phyloP scores from a whole-genome alignment of 2,329 filamentous ascomycete species.

The Aspergillus aculeatinus region DNA sequence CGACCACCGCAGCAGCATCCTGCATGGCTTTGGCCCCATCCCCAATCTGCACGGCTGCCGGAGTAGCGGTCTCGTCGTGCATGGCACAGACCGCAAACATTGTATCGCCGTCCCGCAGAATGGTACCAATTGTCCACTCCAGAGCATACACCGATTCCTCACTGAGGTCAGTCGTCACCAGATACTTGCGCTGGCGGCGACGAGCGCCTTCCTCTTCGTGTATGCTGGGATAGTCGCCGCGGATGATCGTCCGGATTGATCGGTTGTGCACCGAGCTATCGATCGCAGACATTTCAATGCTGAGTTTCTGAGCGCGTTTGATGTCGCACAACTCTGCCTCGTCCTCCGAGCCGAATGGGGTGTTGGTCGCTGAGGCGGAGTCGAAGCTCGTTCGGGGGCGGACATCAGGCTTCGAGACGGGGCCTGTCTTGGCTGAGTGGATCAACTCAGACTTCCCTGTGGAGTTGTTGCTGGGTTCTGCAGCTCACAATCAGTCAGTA shows the following conservation, averaged over 20 bases:
- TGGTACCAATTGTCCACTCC: conserved; percentile 96
- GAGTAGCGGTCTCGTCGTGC: conserved; percentile 68
- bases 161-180: conserved; percentile 93
- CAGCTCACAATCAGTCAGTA: neutral
- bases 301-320: conserved; percentile 80
- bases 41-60: conserved; percentile 54
- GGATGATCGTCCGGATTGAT: conserved; percentile 83
- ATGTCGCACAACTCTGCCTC: conserved; percentile 83
- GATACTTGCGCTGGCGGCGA: conserved; percentile 78
- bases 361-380: conserved; percentile 57
- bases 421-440: conserved; percentile 42
- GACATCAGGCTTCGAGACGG: conserved; percentile 51
- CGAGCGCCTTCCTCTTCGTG: conserved; percentile 75
- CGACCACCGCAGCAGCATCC: conserved; percentile 72
- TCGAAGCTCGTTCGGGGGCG: conserved; percentile 85
- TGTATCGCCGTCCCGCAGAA: conserved; percentile 90
- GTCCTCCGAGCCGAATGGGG: conserved; percentile 76
- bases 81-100: conserved; percentile 90
- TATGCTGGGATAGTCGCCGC: conserved; percentile 75
- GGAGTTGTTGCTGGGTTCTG: conserved; percentile 14
- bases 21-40: conserved; percentile 74
- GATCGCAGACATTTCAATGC: conserved; percentile 76
- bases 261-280: conserved; percentile 72
- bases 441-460: conserved; percentile 11
- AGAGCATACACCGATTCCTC: conserved; percentile 92